Evolutionary conservation across 2,329 filamentous ascomycete species (phyloP), one percentile per base, ranked within the genome.

Genomic region (Aciculosporium take): DNA sequence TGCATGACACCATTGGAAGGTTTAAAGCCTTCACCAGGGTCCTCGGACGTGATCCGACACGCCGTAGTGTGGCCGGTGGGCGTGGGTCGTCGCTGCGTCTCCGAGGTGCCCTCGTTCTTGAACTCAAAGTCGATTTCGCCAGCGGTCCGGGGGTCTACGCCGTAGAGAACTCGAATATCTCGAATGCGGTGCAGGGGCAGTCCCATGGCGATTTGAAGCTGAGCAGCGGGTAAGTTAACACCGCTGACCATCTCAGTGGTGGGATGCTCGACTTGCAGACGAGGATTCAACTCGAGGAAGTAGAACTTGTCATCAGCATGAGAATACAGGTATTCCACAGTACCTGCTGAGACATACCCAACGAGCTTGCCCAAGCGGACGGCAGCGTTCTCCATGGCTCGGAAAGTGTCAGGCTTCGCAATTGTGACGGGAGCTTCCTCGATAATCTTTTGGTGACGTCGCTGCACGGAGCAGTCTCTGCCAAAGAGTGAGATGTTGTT

Each of bases 401-500:
- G 81, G 78, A 98, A 98, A 39, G 88, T 95, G 48, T 76, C 70
- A 37, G 79, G 69, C 63, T 86, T 91, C 41, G 91, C 93, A 51
- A 98, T 94, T 29, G 91, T 98, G 51, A 96, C 93, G 29, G 91
- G 91, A 5, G 91, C 91, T 65, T 98, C 91, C 64, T 98, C 91
- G 49, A 98, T 98, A 63, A 98, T 98, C 74, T 98, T 98, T 66
- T 98, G 93, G 67, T 98, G 93, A 61, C 91, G 79, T 64, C 91
- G 79, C 70, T 98, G 91, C 12, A 98, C 91, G 52, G 91, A 98
- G 62, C 91, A 98, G 69, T 98, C 91, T 78, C 91, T 81, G 58
- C 91, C 91, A 55, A 96, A 98, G 39, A 98, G 79, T 7, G 91
- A 98, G 60, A 98, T 95, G 69, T 96, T 96, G 76, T 98, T 95